A percentile compares a stretch with the other conserved stretches of the same genome.
These are phyloP conservation scores for Sarcocystis neurona DNA, from an alignment of 169 alveolate species.

Conservation along the genomic window DNA sequence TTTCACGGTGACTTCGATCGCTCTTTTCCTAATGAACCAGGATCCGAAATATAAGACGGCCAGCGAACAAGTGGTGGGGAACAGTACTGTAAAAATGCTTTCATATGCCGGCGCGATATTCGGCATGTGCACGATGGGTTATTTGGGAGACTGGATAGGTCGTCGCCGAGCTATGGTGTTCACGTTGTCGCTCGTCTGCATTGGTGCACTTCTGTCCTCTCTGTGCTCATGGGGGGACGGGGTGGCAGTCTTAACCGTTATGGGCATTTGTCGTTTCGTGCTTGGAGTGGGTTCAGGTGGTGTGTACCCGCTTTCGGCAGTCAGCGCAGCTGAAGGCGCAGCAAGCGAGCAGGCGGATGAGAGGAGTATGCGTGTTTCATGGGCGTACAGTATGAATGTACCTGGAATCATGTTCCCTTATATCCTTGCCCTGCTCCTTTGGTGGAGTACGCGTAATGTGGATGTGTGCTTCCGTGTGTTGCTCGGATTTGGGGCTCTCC, in stretches of 20 bases:
- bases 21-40: slow-evolving; percentile 46
- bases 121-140: slow-evolving; percentile 59
- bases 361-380: slow-evolving; percentile 52
- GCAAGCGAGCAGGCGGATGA: slow-evolving; percentile 5
- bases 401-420: slow-evolving; percentile 55
- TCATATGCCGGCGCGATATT: slow-evolving; percentile 59
- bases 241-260: background rate
- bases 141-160: slow-evolving; percentile 50
- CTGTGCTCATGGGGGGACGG: slow-evolving; percentile 42
- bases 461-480: slow-evolving; percentile 40
- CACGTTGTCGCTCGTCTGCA: slow-evolving; percentile 23
- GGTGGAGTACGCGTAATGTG: background rate
- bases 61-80: slow-evolving; percentile 26
- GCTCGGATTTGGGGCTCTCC: slow-evolving; percentile 50
- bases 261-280: slow-evolving; percentile 45
- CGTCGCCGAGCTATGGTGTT: slow-evolving; percentile 38
- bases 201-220: slow-evolving; percentile 44
- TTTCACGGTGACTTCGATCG: slow-evolving; percentile 57
- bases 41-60: slow-evolving; percentile 45
- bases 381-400: slow-evolving; percentile 57
- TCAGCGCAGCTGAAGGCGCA: slow-evolving; percentile 55
- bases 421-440: slow-evolving; percentile 15
- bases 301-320: slow-evolving; percentile 54
- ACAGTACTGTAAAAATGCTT: slow-evolving; percentile 54
- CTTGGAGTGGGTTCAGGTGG: slow-evolving; percentile 59